These are phyloP conservation scores for Cladosporium sp. DNA, from an alignment of 2,329 filamentous ascomycete genomes.

Conservation along the genomic window DNA sequence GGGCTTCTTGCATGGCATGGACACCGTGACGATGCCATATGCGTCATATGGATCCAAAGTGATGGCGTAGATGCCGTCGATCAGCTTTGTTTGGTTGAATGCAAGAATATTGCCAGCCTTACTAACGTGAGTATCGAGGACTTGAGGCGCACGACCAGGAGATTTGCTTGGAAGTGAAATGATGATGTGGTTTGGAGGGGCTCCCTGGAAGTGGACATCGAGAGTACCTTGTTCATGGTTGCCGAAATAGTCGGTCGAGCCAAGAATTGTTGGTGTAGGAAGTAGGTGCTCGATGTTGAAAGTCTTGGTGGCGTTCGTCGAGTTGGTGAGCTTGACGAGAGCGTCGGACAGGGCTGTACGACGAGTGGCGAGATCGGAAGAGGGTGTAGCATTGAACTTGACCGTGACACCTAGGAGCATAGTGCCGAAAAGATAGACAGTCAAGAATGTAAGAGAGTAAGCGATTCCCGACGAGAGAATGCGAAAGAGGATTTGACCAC, in stretches of 20 bases:
- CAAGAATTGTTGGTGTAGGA: constrained; percentile 15
- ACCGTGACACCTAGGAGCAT: not conserved
- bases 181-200: constrained; percentile 24
- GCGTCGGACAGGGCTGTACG: constrained; percentile 12
- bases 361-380: not conserved
- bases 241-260: constrained; percentile 12
- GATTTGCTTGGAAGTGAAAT: constrained; percentile 21
- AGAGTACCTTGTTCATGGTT: constrained; percentile 1
- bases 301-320: constrained; percentile 16
- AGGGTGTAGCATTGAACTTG: not conserved
- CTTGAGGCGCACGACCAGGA: not conserved
- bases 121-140: not conserved
- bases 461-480: not conserved
- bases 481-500: not conserved
- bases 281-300: constrained; percentile 27
- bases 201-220: constrained; percentile 16
- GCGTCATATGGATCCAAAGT: constrained; percentile 24
- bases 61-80: constrained; percentile 27
- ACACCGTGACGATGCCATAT: constrained; percentile 22
- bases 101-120: constrained; percentile 8
- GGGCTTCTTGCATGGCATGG: constrained; percentile 21
- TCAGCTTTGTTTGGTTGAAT: constrained; percentile 24
- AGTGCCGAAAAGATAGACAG: not conserved
- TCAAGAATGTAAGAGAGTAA: not conserved
- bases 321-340: constrained; percentile 16